A percentile compares a stretch with the other conserved stretches of the same genome.
These are phyloP conservation scores for Cicer pinnatifidum DNA, from an alignment of 306 rosid genomes.

Conservation along the genomic window DNA sequence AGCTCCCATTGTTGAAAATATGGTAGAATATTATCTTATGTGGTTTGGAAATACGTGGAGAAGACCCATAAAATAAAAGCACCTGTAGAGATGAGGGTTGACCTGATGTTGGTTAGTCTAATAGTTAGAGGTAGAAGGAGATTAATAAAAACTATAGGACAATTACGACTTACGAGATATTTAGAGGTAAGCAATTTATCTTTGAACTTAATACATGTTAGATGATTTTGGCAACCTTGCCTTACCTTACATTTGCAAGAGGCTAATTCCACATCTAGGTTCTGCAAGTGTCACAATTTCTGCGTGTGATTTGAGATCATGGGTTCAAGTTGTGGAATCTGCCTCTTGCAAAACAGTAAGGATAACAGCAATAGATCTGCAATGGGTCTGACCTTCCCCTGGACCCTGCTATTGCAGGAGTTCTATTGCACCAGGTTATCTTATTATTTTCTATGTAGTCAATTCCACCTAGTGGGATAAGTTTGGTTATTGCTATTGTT, in stretches of 20 bases:
- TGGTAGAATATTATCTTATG: slow-evolving; percentile 1
- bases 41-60: neutral
- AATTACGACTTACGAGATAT: neutral
- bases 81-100: neutral
- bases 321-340: neutral
- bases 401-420: neutral
- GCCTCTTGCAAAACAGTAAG: neutral
- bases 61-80: neutral
- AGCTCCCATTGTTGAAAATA: neutral
- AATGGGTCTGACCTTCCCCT: neutral
- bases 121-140: neutral
- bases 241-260: neutral
- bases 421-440: neutral
- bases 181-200: neutral
- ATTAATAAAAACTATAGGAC: neutral
- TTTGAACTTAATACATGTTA: slow-evolving; percentile 4
- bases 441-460: slow-evolving; percentile 2
- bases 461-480: neutral
- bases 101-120: neutral
- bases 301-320: slow-evolving; percentile 3
- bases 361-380: neutral
- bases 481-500: neutral
- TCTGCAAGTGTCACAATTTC: neutral
- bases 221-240: neutral
- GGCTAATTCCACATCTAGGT: neutral